Percentiles rank a stretch among this genome's conserved stretches.
These are phyloP conservation scores for Lactarius sanguifluus DNA, from an alignment of 768 basidiomycete genomes.

Conservation along the genomic window DNA sequence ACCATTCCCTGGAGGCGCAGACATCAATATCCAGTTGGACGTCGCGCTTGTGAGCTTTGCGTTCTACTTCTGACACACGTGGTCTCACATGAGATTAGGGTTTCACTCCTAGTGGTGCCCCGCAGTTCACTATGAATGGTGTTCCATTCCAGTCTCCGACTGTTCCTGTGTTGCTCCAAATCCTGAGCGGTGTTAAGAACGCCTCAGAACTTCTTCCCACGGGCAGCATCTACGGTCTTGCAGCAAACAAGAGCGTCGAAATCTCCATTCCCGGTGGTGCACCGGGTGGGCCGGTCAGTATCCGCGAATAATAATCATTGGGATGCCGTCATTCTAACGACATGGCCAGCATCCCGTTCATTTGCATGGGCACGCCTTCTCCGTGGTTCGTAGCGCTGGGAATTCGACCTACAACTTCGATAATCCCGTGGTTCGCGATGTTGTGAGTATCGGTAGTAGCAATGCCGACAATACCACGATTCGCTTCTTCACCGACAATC, in stretches of 20 bases:
- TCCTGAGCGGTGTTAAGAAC: not conserved
- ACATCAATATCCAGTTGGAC: slow-evolving; percentile 6
- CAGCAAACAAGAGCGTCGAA: not conserved
- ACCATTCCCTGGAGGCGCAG: not conserved
- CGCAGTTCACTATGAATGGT: not conserved
- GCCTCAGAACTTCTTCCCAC: not conserved
- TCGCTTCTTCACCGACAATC: slow-evolving; percentile 1
- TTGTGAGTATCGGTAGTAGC: not conserved
- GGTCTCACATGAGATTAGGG: not conserved
- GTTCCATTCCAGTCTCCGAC: not conserved
- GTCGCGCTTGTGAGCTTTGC: slow-evolving; percentile 4
- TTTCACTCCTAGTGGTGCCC: accelerated
- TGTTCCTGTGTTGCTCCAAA: not conserved
- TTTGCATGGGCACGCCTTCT: not conserved
- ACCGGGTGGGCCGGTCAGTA: not conserved
- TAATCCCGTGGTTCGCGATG: not conserved
- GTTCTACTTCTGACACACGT: not conserved
- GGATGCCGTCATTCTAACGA: not conserved
- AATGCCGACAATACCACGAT: not conserved
- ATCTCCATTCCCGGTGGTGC: not conserved
- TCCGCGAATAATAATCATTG: not conserved
- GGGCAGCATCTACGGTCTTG: not conserved
- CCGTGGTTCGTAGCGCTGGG: not conserved
- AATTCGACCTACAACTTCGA: not conserved
- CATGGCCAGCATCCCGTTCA: not conserved